Evolutionary conservation across 169 alveolate species (phyloP), one percentile per base, ranked within the genome.

Genomic region (Eimeria brunetti): DNA sequence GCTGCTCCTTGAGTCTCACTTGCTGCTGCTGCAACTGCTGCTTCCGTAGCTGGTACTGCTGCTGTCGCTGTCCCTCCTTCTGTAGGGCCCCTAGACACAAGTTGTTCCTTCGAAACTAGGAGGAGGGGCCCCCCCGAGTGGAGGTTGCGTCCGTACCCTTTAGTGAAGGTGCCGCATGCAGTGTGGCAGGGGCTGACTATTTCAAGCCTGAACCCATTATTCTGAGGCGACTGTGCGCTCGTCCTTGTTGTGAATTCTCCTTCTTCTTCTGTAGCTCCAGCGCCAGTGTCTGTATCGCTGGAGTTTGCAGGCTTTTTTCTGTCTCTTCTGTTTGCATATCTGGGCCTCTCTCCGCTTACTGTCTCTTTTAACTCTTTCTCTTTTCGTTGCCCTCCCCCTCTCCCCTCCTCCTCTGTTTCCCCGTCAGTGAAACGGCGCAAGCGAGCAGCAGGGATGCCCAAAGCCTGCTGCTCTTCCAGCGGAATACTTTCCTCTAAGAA

Each of bases 91-190:
- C 38, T 51, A 36, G 73, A 56, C 30, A 18, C 22, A 27, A 4
- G 44, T 22, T 3, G 58, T 12, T 14, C 78, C 8, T 58, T n/a
- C 2, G 44, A 33, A 60, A 85, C 41, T 36, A 92, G 88, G 36
- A 92, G 96, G 46, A 92, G 88, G 44, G 96, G 96, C 41, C 96
- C 96, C 67, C 91, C 96, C 0, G 81, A 56, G 76, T 81, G 62
- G 76, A 80, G 92, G 94, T 94, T 89, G 85, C 91, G 95, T 8
- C 96, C 94, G 96, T 97, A 97, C 56, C 97, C 95, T 86, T 96
- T 97, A 16, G 98, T 97, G 91, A 97, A 96, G 78, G 98, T 97
- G 91, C 97, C 97, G 53, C 97, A 96, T 22, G 97, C 97, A 44
- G 89, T 94, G 78, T 96, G 89, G 36, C 73, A 60, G 38, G 96